Evolutionary conservation across 495 filamentous ascomycete genomes (phyloP), one percentile per base, ranked within the genome.

Genomic region (Apodospora peruviana): DNA sequence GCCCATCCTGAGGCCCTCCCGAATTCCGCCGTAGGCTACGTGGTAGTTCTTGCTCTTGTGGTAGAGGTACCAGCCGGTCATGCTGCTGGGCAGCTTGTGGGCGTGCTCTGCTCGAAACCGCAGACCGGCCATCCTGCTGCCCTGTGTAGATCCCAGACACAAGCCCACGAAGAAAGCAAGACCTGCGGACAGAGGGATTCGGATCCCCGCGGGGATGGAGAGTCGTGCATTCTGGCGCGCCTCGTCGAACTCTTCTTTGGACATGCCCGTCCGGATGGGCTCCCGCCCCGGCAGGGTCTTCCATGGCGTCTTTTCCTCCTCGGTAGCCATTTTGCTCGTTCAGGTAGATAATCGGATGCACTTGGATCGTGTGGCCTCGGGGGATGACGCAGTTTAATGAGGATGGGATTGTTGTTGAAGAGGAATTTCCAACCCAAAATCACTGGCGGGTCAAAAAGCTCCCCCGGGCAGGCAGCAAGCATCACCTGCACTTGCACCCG

Each of bases 21-120:
- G 79, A 11, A 91, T 66, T 0, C 84, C 93, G 2, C 86, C 88
- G 10, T 83, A 75, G 41, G 84, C 77, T 5, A 83, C 69, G 48
- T 87, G 79, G 70, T 97, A 96, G 64, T 96, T 96, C 70, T 97
- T 97, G 58, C 81, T 88, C 68, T 96, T 96, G 68, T 97, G 94
- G 63, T 98, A 98, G 22, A 96, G 80, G 62, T 89, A 98, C 93
- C 93, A 98, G 23, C 89, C 93, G 7, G 79, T 79, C 19, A 84
- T 80, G n/a, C 80, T 79, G 5, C 71, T 81, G 18, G 93, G 93
- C 39, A 94, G 80, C 56, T 90, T 83, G 70, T 98, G 93, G 18
- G 93, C 87, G 59, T 98, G 94, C 69, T 98, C 64, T 17, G 93
- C 93, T 43, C 91, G 86, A 68, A 96, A 98, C 41, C 83, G 81